Evolutionary conservation across 1,284 basidiomycete genomes (phyloP), one percentile per base, ranked within the genome.

Genomic region (Irpex sp.): DNA sequence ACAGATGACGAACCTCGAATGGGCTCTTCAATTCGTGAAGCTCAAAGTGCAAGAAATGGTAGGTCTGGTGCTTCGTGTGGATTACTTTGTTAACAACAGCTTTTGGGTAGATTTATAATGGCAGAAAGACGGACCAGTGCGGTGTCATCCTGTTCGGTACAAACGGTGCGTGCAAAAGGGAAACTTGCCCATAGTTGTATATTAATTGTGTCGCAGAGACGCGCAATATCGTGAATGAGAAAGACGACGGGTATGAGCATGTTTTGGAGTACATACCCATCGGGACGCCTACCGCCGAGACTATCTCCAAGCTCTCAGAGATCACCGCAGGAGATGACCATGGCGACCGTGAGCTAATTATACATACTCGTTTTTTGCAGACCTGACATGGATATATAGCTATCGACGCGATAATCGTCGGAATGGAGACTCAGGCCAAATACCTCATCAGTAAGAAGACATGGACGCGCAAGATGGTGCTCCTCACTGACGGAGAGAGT

Each of bases 41-140:
- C 82, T 93, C 61, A 93, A 93, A 74, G 83, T 94, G 45, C 93
- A 95, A 71, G 91, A 94, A 66, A 93, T 94, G 87, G 93, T 90
- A 62, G 16, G 71, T 59, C n/a, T 14, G 55, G 48, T 52, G 36
- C 45, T n/a, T 18, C 14, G 23, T 16, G 47, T 33, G 8, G 37
- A 57, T 53, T 52, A 45, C 54, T 51, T 63, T 47, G 58, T 58
- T 53, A 58, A 58, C 18, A 65, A 42, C 3, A 55, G 14, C 39
- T 35, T 21, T 23, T 21, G 18, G 21, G 39, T 66, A 95, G 94
- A 93, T 97, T 63, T 93, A 88, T 71, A 86, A 90, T 66, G 91
- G 88, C 5, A 80, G 94, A 51, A 97, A 97, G 78, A 96, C 95
- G 9, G 94, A 96, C 69, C 87, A 92, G 68, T 94, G 93, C 69